Evolutionary conservation across 768 basidiomycete genomes (phyloP), one percentile per base, ranked within the genome.

Genomic region (Mycena belliarum): DNA sequence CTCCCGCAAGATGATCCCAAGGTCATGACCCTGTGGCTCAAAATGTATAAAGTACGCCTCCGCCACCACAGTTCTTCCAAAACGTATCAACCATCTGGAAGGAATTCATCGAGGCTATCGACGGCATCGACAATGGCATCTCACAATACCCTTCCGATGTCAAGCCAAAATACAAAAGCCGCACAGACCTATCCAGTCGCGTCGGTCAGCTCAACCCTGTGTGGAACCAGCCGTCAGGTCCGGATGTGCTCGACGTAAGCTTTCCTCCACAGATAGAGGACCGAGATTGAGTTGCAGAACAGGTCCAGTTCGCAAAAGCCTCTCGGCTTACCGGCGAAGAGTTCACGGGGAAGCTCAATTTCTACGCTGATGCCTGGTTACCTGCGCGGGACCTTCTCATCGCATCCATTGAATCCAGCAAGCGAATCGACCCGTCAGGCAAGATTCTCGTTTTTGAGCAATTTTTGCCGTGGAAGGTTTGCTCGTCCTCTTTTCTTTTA

Each of bases 91-190:
- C 21, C 18, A 12, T 42, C 47, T 16, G 32, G 14, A 57, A 94
- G 86, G 92, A 95, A 69, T 94, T 96, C 67, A 89, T 99, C 43
- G 96, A 99, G 74, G 91, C 88, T 11, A 86, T 98, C 60, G 95
- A 97, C 72, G 96, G 83, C 5, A 88, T 95, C 69, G 96, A 99
- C 76, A 99, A 99, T 69, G 96, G 96, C 18, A 83, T 99, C 63
- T 81, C 86, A 3, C 91, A 93, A 67, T 95, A 91, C 71, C 78
- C 86, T 3, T 72, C 77, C 3, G 85, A 87, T 49, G 69, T 88
- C 53, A 76, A 82, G 60, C 82, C 89, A 10, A 80, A 76, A 55
- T 99, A 98, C 75, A 81, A 82, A 62, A 86, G 76, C 61, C 77
- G 85, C 44, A 96, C 95, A 14, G 92, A 96, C 72, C 75, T 99